Conservation (phyloP, 2,329 filamentous ascomycete species). For the Colletotrichum lindemuthianum region DNA sequence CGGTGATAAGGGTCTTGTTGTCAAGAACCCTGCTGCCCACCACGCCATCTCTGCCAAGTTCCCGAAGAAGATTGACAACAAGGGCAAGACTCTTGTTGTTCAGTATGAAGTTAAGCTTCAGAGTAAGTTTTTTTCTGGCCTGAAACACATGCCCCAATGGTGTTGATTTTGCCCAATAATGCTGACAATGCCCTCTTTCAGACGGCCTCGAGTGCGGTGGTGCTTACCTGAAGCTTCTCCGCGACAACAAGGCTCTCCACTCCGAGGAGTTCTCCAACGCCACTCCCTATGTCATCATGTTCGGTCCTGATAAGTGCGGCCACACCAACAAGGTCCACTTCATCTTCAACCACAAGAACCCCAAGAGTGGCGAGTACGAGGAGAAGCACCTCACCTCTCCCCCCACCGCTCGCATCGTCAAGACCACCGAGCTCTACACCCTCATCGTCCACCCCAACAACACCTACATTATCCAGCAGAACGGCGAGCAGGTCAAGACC, state of each 20-base stretch:
- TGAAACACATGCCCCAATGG: no score
- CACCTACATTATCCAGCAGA: slow-evolving; percentile 91
- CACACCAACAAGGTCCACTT: slow-evolving; percentile 98
- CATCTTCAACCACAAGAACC: slow-evolving; percentile 99
- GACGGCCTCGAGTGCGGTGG: slow-evolving; percentile 97
- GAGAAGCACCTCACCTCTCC: slow-evolving; percentile 96
- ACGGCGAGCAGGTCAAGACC: slow-evolving; percentile 87
- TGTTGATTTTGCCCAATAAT: background rate
- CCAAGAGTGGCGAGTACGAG: slow-evolving; percentile 99
- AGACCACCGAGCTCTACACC: slow-evolving; percentile 95
- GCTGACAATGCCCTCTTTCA: slow-evolving; percentile 47
- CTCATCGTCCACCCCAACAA: slow-evolving; percentile 97
- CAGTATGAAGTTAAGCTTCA: slow-evolving; percentile 99
- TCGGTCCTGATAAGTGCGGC: slow-evolving; percentile 99
- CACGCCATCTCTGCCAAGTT: slow-evolving; percentile 99
- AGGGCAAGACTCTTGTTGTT: slow-evolving; percentile 94
- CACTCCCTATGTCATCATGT: slow-evolving; percentile 99
- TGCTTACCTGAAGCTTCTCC: slow-evolving; percentile 98
- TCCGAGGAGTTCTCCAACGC: slow-evolving; percentile 97
- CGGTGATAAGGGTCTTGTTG: slow-evolving; percentile 94
- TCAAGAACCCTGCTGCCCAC: slow-evolving; percentile 98
- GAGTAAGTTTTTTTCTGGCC: slow-evolving; percentile 67
- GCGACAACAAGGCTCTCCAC: slow-evolving; percentile 96
- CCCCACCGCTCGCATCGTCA: slow-evolving; percentile 87
- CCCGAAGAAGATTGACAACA: slow-evolving; percentile 95